Conservation (phyloP, 1,284 basidiomycete species). For the Apiotrichum gracile region DNA sequence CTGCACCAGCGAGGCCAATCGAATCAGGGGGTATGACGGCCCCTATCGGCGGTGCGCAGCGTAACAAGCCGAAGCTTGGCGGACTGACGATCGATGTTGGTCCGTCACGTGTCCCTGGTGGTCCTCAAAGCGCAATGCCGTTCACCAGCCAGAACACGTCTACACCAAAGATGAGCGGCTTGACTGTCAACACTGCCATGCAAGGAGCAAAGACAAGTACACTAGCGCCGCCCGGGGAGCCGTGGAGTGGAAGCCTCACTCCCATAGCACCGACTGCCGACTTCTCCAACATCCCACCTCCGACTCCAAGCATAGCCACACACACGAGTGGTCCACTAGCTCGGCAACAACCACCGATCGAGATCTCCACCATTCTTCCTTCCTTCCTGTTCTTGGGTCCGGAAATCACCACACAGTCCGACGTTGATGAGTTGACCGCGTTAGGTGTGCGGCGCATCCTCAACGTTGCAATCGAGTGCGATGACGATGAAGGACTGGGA, state of each 20-base stretch:
- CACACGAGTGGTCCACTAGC: neutral
- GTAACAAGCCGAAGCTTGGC: neutral
- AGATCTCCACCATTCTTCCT: conserved; percentile 80
- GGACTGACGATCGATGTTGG: conserved; percentile 13
- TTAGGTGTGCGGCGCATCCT: conserved; percentile 82
- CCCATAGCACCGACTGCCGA: conserved; percentile 50
- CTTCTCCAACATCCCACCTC: conserved; percentile 42
- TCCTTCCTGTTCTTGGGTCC: conserved; percentile 86
- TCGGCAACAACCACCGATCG: conserved; percentile 49
- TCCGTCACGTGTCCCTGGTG: conserved; percentile 2
- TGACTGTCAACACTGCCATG: neutral
- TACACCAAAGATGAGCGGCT: neutral
- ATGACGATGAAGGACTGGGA: conserved; percentile 67
- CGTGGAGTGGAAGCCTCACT: neutral
- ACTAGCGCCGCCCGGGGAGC: conserved; percentile 1
- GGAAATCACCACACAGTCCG: conserved; percentile 66
- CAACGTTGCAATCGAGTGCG: conserved; percentile 86
- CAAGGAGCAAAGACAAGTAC: neutral
- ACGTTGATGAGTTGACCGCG: conserved; percentile 64
- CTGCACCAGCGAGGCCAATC: neutral
- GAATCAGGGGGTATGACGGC: neutral
- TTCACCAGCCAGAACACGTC: neutral
- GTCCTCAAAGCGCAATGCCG: conserved; percentile 7
- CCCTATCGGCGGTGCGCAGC: neutral
- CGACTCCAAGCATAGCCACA: conserved; percentile 51